Conservation (phyloP, 352 stramenopile species). For the Chrysophaeum taylorii region DNA sequence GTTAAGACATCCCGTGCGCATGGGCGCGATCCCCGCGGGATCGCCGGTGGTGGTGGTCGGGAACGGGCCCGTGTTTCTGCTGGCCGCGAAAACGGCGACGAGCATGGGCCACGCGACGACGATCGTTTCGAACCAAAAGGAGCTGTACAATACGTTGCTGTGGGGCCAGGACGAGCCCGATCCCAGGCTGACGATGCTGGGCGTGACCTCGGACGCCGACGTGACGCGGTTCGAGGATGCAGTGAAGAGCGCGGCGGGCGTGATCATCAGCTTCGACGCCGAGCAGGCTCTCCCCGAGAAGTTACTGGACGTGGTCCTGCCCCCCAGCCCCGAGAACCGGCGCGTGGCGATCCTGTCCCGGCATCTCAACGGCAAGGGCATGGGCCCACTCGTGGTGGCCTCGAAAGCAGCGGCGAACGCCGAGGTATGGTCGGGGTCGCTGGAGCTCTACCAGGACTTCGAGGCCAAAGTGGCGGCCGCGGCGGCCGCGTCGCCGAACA, state of each 20-base stretch:
- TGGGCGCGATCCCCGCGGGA: no score
- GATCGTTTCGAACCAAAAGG: neutral
- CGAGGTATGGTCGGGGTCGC: constrained; percentile 27
- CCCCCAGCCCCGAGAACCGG: neutral
- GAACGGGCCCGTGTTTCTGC: constrained; percentile 15
- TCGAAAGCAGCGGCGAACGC: constrained; percentile 28
- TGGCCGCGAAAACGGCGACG: constrained; percentile 8
- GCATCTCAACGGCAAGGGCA: constrained; percentile 26
- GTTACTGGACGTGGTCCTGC: neutral
- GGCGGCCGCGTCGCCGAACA: neutral
- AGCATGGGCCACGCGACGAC: constrained; percentile 11
- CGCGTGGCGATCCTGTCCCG: constrained; percentile 25
- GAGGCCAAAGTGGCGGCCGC: constrained; percentile 23
- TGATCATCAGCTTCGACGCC: constrained; percentile 8
- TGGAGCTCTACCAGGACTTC: constrained; percentile 21
- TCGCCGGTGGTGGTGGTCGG: constrained; percentile 13
- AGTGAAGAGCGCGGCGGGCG: neutral
- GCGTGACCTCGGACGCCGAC: neutral
- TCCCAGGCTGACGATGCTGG: neutral
- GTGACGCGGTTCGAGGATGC: neutral
- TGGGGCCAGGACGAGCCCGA: neutral
- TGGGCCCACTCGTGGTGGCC: constrained; percentile 26
- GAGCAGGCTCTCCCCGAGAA: constrained; percentile 1
- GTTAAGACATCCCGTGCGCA: no score
- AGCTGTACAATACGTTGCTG: neutral